Percentiles rank a stretch among this genome's conserved stretches.
phyloP scores from a whole-genome alignment of 768 basidiomycete genomes.

The Rubroboletus pulcherrimus region DNA sequence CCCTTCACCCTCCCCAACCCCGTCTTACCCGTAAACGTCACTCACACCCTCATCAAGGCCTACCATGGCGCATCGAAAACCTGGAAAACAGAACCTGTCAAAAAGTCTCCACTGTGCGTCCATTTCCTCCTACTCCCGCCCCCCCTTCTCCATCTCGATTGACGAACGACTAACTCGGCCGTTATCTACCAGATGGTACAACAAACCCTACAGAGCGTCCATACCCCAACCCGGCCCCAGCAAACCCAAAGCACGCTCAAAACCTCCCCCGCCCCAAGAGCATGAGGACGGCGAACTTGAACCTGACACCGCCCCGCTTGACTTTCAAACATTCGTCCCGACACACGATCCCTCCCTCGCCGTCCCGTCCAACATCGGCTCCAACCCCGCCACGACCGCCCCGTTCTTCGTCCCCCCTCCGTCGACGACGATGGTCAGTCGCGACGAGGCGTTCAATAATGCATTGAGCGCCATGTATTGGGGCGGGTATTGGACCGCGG shows the following conservation, averaged over 20 bases:
- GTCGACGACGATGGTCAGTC: slow-evolving; percentile 43
- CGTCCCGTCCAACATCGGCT: slow-evolving; percentile 21
- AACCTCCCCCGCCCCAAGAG: not conserved
- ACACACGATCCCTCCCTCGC: slow-evolving; percentile 62
- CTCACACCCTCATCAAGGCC: slow-evolving; percentile 34
- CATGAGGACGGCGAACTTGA: slow-evolving; percentile 23
- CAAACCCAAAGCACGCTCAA: slow-evolving; percentile 1
- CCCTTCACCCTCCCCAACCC: not conserved
- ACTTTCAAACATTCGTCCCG: slow-evolving; percentile 71
- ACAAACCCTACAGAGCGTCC: slow-evolving; percentile 42
- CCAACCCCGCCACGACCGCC: slow-evolving; percentile 9
- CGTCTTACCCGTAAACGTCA: not conserved
- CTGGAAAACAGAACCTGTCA: slow-evolving; percentile 69
- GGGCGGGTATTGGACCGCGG: slow-evolving; percentile 84
- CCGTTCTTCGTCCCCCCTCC: slow-evolving; percentile 31
- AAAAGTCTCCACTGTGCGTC: slow-evolving; percentile 71
- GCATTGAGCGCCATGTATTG: slow-evolving; percentile 82
- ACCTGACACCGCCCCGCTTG: slow-evolving; percentile 55
- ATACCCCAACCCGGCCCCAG: slow-evolving; percentile 10
- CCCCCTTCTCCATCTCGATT: not conserved
- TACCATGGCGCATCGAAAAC: slow-evolving; percentile 62
- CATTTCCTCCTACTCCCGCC: not conserved
- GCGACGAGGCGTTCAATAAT: slow-evolving; percentile 73
- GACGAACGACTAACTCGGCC: not conserved
- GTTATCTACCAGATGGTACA: slow-evolving; percentile 63